Evolutionary conservation across 192 early-diverging fungal species (phyloP).

Genomic region (Ambispora gerdemannii): DNA sequence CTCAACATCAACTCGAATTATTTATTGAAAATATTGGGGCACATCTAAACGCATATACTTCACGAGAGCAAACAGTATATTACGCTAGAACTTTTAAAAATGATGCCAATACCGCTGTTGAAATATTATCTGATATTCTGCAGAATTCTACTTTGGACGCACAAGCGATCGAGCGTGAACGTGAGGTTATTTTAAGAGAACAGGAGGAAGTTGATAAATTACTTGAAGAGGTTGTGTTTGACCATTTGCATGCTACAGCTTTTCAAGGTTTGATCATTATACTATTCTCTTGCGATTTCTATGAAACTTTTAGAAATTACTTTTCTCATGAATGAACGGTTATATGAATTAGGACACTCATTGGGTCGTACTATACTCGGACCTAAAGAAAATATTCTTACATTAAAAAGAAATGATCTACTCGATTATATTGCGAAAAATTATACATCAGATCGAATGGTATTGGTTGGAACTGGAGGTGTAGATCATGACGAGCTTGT

Average conservation of each 20-base stretch:
- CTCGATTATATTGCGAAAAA: conserved; percentile 86
- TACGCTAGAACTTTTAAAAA: conserved; percentile 91
- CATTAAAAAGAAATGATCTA: conserved; percentile 82
- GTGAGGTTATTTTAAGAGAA: conserved; percentile 95
- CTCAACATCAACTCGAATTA: conserved; percentile 88
- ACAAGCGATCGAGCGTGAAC: conserved; percentile 91
- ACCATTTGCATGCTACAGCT: conserved; percentile 94
- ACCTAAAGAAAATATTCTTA: conserved; percentile 89
- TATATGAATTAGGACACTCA: conserved; percentile 27
- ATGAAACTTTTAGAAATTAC: too few relatives aligned
- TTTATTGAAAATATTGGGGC: conserved; percentile 98
- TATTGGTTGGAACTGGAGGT: conserved; percentile 89
- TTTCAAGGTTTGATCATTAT: conserved; percentile 66
- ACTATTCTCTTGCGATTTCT: too few relatives aligned
- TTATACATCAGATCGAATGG: conserved; percentile 97
- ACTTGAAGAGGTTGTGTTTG: conserved; percentile 98
- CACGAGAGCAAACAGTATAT: conserved; percentile 98
- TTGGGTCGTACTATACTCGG: conserved; percentile 94
- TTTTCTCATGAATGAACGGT: too few relatives aligned
- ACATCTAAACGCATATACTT: conserved; percentile 98
- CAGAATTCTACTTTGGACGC: conserved; percentile 82
- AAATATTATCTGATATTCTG: conserved; percentile 92
- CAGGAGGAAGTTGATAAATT: conserved; percentile 90
- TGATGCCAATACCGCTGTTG: conserved; percentile 86
- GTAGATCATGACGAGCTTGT: conserved; percentile 93